Evolutionary conservation across 2,329 filamentous ascomycete genomes (phyloP).

Genomic region (Juglanconis sp.): DNA sequence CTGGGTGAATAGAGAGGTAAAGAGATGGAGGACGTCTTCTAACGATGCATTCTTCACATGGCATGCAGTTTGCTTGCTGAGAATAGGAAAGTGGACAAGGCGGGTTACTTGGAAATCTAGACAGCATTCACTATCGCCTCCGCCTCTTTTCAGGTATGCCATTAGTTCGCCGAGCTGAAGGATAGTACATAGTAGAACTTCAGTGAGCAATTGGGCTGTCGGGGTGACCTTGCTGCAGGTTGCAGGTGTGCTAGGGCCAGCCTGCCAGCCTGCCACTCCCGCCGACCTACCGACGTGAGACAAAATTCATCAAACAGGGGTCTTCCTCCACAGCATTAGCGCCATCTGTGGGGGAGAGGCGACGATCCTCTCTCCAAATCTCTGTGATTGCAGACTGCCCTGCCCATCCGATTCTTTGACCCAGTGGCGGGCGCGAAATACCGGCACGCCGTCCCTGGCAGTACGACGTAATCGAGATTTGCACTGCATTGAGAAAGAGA

Average conservation of each 20-base stretch:
- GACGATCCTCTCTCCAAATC: no score
- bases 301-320: background rate
- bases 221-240: background rate
- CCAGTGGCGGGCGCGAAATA: background rate
- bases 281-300: background rate
- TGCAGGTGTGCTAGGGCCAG: background rate
- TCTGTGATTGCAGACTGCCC: no score
- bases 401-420: no score
- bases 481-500: no score
- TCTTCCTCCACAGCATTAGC: background rate
- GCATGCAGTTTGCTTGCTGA: no score
- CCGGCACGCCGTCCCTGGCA: background rate
- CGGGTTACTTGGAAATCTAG: no score
- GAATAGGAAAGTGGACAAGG: no score
- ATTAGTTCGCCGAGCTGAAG: no score
- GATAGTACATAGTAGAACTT: no score
- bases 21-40: no score
- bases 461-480: background rate
- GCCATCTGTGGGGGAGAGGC: background rate
- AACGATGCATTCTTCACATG: no score
- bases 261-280: background rate
- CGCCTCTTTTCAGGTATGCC: background rate
- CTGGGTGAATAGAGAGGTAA: background rate
- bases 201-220: background rate
- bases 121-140: no score